Percentiles rank a stretch among this genome's conserved stretches.
Conservation (phyloP, 2,329 filamentous ascomycete genomes). For the Lasiodiplodia citricola region DNA sequence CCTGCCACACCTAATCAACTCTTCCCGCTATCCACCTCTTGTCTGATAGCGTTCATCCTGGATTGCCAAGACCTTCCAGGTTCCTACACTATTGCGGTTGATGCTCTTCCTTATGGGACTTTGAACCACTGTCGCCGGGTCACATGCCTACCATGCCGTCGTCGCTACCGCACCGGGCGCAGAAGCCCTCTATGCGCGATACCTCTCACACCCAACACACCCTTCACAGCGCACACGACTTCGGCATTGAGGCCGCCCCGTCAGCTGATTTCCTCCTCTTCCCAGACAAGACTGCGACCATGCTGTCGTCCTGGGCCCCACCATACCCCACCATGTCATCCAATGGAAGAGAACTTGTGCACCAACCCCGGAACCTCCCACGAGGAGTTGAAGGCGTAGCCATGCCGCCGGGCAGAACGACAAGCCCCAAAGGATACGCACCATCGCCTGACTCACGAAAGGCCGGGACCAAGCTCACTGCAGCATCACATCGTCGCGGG, state of each 20-base stretch:
- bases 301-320: neutral
- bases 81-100: neutral
- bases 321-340: neutral
- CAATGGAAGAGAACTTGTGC: neutral
- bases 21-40: neutral
- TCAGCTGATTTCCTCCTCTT: slow-evolving; percentile 12
- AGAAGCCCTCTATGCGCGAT: neutral
- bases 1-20: neutral
- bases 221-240: neutral
- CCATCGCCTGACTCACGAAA: neutral
- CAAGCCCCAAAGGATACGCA: neutral
- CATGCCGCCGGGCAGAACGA: neutral
- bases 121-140: neutral
- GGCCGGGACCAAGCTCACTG: neutral
- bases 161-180: neutral
- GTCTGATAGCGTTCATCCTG: neutral
- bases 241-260: neutral
- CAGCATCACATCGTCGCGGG: neutral
- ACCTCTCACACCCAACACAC: neutral
- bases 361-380: too few relatives aligned
- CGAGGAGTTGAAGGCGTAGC: too few relatives aligned
- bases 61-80: neutral
- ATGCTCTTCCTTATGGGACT: neutral
- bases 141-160: slow-evolving; percentile 5
- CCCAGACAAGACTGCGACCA: neutral